Base-by-base conservation (phyloP, 805 yeast species). In the Starmerella bombi region DNA sequence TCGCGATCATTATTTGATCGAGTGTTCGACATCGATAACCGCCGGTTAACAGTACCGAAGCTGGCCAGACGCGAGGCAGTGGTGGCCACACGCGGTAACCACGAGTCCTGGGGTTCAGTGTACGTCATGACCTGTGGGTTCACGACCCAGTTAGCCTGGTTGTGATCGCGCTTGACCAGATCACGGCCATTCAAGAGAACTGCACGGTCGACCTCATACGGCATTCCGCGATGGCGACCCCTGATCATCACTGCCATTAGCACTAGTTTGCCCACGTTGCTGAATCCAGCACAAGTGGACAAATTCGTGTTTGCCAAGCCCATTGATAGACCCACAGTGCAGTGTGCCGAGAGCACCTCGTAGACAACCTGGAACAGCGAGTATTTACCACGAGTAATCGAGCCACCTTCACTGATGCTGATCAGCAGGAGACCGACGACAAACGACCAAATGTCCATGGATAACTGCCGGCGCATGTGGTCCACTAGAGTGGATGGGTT, bases 221-320 rank as follows among this genome's bases (percentile, higher is more conserved):
- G 98, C 44, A 91, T 67, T 28, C 97, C 97, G 70, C 98, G 82
- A 55, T 86, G 96, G 44, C 96, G 70, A 8, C 98, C 97, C 64
- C 98, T 74, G 34, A 91, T 70, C 80, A 91, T 75, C 79, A 85
- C 75, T 4, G 85, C 88, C 48, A 83, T 75, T 29, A 91, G 75
- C 2, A 88, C 82, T 34, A 91, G 65, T 55, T 91, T 91, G 1
- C 94, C 80, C 6, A 88, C 53, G 0, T 70, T 68, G 17, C 72
- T 70, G 57, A 88, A 83, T 54, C 78, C 72, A 0, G 74, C 84
- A 15, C 79, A 70, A 36, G 91, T 72, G 1, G 96, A 82, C 6
- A 84, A 66, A 45, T 70, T 64, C 3, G 71, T 64, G 34, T 63
- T 63, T 0, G 93, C 81, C 50, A 76, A 85, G 0, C 98, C 98